Conservation (phyloP, 176 grass and related monocot genomes). For the Bolboschoenus planiculmis region DNA sequence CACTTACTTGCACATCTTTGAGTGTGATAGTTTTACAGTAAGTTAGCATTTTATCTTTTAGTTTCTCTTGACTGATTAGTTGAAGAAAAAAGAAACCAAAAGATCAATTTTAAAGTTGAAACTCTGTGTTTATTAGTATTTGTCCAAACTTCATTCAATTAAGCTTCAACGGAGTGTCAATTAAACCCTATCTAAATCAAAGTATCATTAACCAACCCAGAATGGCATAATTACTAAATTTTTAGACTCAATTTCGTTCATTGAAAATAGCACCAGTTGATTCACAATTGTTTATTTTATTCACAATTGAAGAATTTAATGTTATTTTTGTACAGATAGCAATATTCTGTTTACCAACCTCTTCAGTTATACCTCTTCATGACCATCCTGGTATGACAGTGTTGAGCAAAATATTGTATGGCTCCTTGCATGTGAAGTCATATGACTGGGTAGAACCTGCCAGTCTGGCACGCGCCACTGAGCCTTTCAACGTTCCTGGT, state of each 20-base stretch:
- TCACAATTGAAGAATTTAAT: not conserved
- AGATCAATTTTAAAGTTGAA: not conserved
- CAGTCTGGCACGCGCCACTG: constrained; percentile 27
- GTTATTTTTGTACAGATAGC: constrained; percentile 60
- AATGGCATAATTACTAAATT: not conserved
- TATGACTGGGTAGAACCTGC: constrained; percentile 91
- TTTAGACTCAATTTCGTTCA: not conserved
- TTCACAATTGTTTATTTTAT: not conserved
- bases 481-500: constrained; percentile 33
- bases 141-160: not conserved
- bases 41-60: constrained; percentile 10
- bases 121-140: not conserved
- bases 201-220: not conserved
- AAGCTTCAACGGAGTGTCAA: not conserved
- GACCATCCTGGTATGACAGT: constrained; percentile 96
- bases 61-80: not conserved
- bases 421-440: constrained; percentile 90
- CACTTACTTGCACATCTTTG: constrained; percentile 76
- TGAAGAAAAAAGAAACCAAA: not conserved
- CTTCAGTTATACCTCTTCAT: constrained; percentile 86
- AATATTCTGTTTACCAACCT: constrained; percentile 93
- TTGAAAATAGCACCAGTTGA: not conserved
- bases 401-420: constrained; percentile 89
- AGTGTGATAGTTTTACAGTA: constrained; percentile 70
- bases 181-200: not conserved